These are phyloP conservation scores for Nakazawaea sp. DNA, from an alignment of 805 yeast species.

Conservation along the genomic window DNA sequence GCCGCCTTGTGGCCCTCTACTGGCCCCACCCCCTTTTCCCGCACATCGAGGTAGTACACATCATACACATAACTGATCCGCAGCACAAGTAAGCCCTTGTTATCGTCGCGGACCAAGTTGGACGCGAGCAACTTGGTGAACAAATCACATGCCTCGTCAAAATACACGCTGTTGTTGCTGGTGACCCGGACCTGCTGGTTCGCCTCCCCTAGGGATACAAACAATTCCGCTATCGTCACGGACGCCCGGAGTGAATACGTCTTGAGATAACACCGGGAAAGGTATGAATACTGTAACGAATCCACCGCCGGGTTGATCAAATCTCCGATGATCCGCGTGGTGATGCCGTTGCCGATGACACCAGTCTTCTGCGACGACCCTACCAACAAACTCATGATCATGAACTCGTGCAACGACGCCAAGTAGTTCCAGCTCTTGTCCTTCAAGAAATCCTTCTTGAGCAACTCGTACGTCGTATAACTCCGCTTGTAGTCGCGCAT, in stretches of 20 bases:
- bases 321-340: conserved; percentile 43
- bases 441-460: conserved; percentile 67
- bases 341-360: conserved; percentile 31
- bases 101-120: conserved; percentile 38
- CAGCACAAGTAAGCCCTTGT: conserved; percentile 30
- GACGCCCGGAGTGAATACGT: conserved; percentile 67
- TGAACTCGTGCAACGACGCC: conserved; percentile 87
- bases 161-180: conserved; percentile 38
- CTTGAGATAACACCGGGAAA: conserved; percentile 62
- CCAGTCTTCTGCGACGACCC: conserved; percentile 36
- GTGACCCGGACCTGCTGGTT: conserved; percentile 33
- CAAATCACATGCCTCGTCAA: conserved; percentile 36
- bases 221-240: conserved; percentile 64
- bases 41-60: conserved; percentile 12
- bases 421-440: conserved; percentile 77
- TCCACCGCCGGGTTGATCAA: conserved; percentile 58
- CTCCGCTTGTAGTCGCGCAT: conserved; percentile 85
- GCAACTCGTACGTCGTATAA: conserved; percentile 72
- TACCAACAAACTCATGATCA: conserved; percentile 64
- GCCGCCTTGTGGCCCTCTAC: background rate
- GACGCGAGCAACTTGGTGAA: conserved; percentile 37
- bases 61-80: conserved; percentile 26
- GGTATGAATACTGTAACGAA: conserved; percentile 65
- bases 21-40: conserved; percentile 1
- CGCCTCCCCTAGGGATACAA: conserved; percentile 35